Evolutionary conservation across 192 early-diverging fungal species (phyloP), one percentile per base, ranked within the genome.

Genomic region (Dissophora ornata): DNA sequence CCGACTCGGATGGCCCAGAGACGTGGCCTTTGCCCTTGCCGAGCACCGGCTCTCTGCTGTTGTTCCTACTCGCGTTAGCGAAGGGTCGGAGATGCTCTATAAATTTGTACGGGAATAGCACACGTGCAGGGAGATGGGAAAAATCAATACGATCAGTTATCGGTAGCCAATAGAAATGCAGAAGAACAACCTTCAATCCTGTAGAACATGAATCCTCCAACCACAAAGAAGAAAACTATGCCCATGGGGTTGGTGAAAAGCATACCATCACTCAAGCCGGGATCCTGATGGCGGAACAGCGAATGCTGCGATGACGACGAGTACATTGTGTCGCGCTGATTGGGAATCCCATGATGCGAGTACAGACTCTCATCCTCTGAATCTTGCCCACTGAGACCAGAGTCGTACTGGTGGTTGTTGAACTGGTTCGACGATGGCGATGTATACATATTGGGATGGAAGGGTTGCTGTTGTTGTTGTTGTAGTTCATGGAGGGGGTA

Each of bases 271-370:
- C 52, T 50, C 16, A 22, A 18, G 12, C 38, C 38, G 13, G 62
- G 32, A 11, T 70, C 68, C 8, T 42, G 33, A 11, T 59, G 36
- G n/a, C 62, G 68, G 42, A 70, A 70, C 16, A 70, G 40, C 21
- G 68, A 70, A 28, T 70, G 41, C 29, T 70, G 68, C 7, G 68
- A 70, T 21, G 68, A 70, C 10, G 59, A 47, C 12, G 58, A 70
- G 33, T 52, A 70, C 8, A 57, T 44, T 3, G 68, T 70, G 58
- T 62, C 68, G 3, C 68, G 42, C 7, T 56, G 57, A 28, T 70
- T 70, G 57, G 50, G 68, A 4, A 48, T 28, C 7, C 41, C 51
- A n/a, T 33, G 53, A 10, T 64, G 62, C 1, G 57, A 26, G 28
- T 53, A 59, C 48, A 53, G 34, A 41, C 67, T 52, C 32, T 70